A percentile compares a stretch with the other conserved stretches of the same genome.
phyloP scores from a whole-genome alignment of 2,329 filamentous ascomycete species.

The Xylariaceae sp. region DNA sequence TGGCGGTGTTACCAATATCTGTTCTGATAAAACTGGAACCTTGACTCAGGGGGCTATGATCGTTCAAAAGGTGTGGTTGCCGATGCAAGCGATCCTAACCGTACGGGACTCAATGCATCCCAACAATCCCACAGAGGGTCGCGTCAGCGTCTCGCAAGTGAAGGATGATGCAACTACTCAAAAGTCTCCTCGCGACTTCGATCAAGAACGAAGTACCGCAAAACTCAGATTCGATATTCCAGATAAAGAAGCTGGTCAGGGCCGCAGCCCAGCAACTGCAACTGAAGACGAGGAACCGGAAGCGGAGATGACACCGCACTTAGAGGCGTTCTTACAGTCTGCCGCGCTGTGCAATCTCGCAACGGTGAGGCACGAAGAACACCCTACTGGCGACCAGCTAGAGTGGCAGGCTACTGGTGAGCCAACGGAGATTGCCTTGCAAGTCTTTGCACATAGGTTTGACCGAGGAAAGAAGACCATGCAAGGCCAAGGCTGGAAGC shows the following conservation, averaged over 20 bases:
- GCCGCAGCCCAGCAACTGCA: constrained; percentile 35
- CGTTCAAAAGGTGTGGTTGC: constrained; percentile 64
- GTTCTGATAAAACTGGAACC: constrained; percentile 72
- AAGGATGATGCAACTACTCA: constrained; percentile 31
- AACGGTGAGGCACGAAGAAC: constrained; percentile 55
- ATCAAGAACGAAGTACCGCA: constrained; percentile 58
- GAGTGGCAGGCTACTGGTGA: constrained; percentile 68
- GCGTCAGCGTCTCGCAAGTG: constrained; percentile 45
- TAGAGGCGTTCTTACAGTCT: constrained; percentile 51
- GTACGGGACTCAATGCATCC: constrained; percentile 62
- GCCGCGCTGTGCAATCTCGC: constrained; percentile 64
- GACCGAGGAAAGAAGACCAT: constrained; percentile 54
- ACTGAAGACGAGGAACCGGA: constrained; percentile 33
- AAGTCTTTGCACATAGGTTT: constrained; percentile 72
- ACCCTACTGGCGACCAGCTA: constrained; percentile 50
- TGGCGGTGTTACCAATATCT: constrained; percentile 70
- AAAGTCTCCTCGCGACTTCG: constrained; percentile 48
- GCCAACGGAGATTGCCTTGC: constrained; percentile 73
- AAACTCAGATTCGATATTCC: constrained; percentile 63
- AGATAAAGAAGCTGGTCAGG: constrained; percentile 42
- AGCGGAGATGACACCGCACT: constrained; percentile 47
- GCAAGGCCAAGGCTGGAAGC: constrained; percentile 55
- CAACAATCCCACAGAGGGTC: constrained; percentile 59
- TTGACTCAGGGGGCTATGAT: constrained; percentile 69
- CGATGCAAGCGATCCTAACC: constrained; percentile 53